phyloP scores from a whole-genome alignment of 192 early-diverging fungal genomes.

The Coemansia sp. region DNA sequence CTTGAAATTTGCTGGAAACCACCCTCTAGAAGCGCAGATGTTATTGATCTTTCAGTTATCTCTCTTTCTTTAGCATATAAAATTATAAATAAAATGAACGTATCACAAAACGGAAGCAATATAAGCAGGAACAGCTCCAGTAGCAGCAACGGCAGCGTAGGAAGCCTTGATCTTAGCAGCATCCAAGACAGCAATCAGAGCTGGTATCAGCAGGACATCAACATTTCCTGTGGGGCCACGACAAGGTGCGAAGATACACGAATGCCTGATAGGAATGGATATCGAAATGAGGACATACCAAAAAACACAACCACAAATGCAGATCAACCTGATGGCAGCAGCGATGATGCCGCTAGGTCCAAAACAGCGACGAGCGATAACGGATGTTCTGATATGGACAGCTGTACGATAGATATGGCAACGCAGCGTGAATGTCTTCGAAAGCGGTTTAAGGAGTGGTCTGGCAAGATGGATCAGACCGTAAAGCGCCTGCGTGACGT shows the following conservation, averaged over 20 bases:
- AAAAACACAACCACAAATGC: not conserved
- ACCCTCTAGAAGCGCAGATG: too few species aligned
- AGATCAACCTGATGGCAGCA: not conserved
- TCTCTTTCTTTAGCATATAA: too few species aligned
- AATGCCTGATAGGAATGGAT: not conserved
- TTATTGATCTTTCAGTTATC: too few species aligned
- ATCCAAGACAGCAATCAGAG: not conserved
- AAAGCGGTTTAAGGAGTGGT: conserved; percentile 50
- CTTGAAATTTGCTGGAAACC: too few species aligned
- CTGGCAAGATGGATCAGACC: conserved; percentile 21
- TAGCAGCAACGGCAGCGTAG: not conserved
- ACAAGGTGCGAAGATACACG: not conserved
- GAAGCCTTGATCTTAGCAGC: conserved; percentile 9
- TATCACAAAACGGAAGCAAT: not conserved
- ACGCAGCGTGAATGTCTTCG: conserved; percentile 43
- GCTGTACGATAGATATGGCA: conserved; percentile 31
- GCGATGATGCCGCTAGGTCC: not conserved
- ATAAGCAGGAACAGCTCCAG: not conserved
- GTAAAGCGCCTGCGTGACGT: conserved; percentile 24
- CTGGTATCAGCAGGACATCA: not conserved
- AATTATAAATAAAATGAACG: not conserved
- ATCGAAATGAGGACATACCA: not conserved
- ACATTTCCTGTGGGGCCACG: not conserved
- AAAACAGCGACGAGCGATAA: not conserved
- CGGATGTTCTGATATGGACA: conserved; percentile 15